Evolutionary conservation across 1,139 yeast species (phyloP), one percentile per base, ranked within the genome.

Genomic region (Arxiozyma slooffiae): DNA sequence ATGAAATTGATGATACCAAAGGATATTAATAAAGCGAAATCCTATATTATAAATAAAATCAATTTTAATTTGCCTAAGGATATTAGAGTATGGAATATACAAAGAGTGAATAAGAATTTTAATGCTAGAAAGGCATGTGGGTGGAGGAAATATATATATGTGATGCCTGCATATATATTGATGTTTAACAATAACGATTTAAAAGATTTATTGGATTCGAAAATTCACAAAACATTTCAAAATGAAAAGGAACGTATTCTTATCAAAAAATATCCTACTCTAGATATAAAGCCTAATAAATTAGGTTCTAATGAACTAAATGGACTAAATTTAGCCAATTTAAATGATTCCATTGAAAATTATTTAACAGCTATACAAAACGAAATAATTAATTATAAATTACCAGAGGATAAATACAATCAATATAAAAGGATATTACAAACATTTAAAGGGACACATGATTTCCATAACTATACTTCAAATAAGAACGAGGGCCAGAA

Each of bases 401-500:
- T 38, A 8, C 9, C 38, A 14, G 34, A 26, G 2, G 24, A 38
- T 22, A 23, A 17, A 21, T 37, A 24, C n/a, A 17, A 8, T 37
- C 24, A 21, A 26, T 42, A 38, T 17, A 38, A 38, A 30, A 9
- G 17, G 2, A 4, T 23, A 7, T 18, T 48, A 75, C 70, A 77
- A 48, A 71, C 73, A 48, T 89, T 82, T 63, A 78, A 79, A 57
- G 96, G 96, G 7, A 79, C 86, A 38, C 95, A 89, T 67, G 87
- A 87, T 66, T 89, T 88, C 75, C 96, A 89, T 68, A 89, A 89
- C 66, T 89, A 83, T 70, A 88, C 96, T 0, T 71, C 85, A 50
- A 95, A 95, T 21, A 87, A 87, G 65, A 63, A 38, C 4, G 9
- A 72, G 4, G 83, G 74, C 68, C 80, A 77, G 56, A 96, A 89